A percentile compares a stretch with the other conserved stretches of the same genome.
These are phyloP conservation scores for Leccinum boreale DNA, from an alignment of 768 basidiomycete genomes.

Conservation along the genomic window DNA sequence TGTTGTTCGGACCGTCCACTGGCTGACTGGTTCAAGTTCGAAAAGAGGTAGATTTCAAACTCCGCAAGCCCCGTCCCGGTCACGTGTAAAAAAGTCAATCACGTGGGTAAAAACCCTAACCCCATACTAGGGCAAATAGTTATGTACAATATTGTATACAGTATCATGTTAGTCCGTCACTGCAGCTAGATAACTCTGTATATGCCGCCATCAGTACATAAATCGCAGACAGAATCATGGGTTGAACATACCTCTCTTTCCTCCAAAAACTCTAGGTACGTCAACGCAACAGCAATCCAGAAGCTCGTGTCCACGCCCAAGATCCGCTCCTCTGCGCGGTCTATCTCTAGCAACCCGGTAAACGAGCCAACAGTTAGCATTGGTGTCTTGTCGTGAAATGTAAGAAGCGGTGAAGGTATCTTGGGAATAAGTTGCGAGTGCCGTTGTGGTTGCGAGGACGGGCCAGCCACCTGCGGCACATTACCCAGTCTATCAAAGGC, in stretches of 20 bases:
- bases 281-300: conserved; percentile 71
- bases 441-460: conserved; percentile 23
- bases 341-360: conserved; percentile 63
- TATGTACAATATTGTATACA: conserved; percentile 8
- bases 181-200: conserved; percentile 56
- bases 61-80: conserved; percentile 17
- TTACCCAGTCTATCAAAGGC: conserved; percentile 18
- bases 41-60: conserved; percentile 27
- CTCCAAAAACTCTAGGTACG: conserved; percentile 73
- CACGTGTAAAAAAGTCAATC: conserved; percentile 29
- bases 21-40: conserved; percentile 19
- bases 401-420: conserved; percentile 48
- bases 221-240: not conserved
- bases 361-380: conserved; percentile 54
- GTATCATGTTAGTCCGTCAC: conserved; percentile 36
- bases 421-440: conserved; percentile 21
- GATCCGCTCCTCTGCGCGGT: conserved; percentile 49
- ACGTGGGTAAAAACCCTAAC: conserved; percentile 17
- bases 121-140: conserved; percentile 5
- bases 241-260: conserved; percentile 64
- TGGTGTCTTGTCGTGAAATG: conserved; percentile 72
- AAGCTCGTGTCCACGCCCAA: conserved; percentile 75
- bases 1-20: conserved; percentile 5
- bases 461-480: conserved; percentile 10
- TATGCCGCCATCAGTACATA: conserved; percentile 2